Base-by-base conservation (phyloP, 208 protist genomes). In the Herpetomonas samuelpessoai region DNA sequence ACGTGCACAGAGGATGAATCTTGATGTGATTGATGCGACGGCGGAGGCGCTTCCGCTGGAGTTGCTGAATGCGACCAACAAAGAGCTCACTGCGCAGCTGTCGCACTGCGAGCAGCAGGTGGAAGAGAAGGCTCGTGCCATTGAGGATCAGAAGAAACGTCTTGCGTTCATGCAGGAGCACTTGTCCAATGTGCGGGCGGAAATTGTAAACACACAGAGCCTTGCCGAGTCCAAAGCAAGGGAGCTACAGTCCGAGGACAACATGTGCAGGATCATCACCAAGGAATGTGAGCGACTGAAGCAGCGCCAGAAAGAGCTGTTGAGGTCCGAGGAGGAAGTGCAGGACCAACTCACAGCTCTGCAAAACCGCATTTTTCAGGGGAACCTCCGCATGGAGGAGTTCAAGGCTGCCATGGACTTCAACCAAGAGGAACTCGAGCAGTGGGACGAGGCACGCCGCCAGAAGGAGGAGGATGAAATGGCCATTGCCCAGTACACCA, bases 401-500 rank as follows among this genome's bases (percentile, higher is more conserved):
- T 78, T 97, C 52, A 96, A 96, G 66, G 51, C 67, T 0, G 76
- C 92, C n/a, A 88, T 97, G 86, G 79, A 85, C 64, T 96, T 92
- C 76, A 96, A 98, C 68, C 91, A 98, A 68, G 90, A 98, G 51
- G 90, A 97, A 75, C 73, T 98, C 3, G 92, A 97, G 70, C 92
- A 98, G 79, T 98, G 95, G 93, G 88, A 95, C 52, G 48, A 94
- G 38, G 95, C 95, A 0, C 75, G 83, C 22, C 61, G 79, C 47
- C 95, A 98, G 62, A 98, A 98, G 74, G 92, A 97, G 63, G 92
- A 96, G 62, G 93, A 98, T 71, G 85, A 83, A 49, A 57, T 93
- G n/a, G 91, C 83, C 55, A 81, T 97, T 19, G 79, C 88, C 41
- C 87, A 87, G 44, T 98, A 97, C 76, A 65, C 69, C 14, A 91